Base-by-base conservation (phyloP, 805 yeast species). In the Saturnispora gosingensis region DNA sequence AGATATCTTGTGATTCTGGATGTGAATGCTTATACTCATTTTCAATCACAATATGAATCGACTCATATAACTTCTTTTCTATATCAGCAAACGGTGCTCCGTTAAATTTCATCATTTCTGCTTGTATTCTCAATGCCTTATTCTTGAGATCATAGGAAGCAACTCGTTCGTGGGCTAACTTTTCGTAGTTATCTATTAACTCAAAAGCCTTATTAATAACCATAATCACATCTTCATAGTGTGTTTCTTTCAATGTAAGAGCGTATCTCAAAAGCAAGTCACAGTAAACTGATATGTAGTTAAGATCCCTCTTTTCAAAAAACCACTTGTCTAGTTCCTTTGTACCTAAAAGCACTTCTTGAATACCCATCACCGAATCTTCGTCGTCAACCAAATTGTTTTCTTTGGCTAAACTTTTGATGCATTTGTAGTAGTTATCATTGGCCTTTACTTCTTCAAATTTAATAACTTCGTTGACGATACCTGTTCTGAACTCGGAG, bases 191-290 rank as follows among this genome's bases (percentile, higher is more conserved):
- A 47, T 62, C 57, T 2, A 66, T 62, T 3, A 72, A 51, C 6
- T 63, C 64, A 9, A 71, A 54, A 0, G 71, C 65, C 32, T 60
- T 60, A 11, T 58, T 54, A 8, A 72, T 56, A 24, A 64, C 57
- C 18, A 58, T 54, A 22, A 61, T 56, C 3, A 59, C 62, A 13
- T 66, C 59, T 5, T 60, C 59, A 5, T 59, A 60, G 32, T 58
- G n/a, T n/a, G 30, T 25, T 24, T 56, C 58, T 1, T 64, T 65
- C 5, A 69, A 60, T 0, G 72, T 64, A 25, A 72, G 43, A 0
- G 75, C 73, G 55, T 66, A 65, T 56, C 78, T 62, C 7, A 71
- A 48, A 5, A 74, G 56, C 10, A 74, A 56, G 58, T 75, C 76
- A 50, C 64, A 59, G 47, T 68, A 68, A 28, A 62, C 59, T 3